Evolutionary conservation across 2,329 filamentous ascomycete genomes (phyloP).

Genomic region (Xylariomycetidae sp.): DNA sequence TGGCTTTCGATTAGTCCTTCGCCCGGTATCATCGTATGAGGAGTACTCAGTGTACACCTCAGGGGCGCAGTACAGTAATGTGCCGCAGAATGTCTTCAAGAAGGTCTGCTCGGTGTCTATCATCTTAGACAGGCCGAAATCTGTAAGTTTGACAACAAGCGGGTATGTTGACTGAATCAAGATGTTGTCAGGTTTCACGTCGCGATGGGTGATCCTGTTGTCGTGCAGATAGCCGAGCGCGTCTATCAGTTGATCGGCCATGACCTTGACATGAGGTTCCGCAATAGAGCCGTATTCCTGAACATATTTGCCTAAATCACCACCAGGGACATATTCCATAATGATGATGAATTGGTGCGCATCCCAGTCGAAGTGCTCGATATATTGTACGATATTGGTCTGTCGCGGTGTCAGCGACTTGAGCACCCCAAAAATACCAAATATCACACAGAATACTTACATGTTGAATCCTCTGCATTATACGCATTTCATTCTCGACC

Average conservation of each 20-base stretch:
- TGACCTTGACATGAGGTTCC: conserved; percentile 64
- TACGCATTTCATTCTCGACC: conserved; percentile 94
- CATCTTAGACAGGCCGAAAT: conserved; percentile 95
- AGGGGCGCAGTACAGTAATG: conserved; percentile 89
- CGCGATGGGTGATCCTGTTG: conserved; percentile 91
- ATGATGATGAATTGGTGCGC: conserved; percentile 88
- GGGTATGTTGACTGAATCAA: conserved; percentile 71
- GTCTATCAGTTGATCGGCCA: conserved; percentile 72
- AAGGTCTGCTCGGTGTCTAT: conserved; percentile 88
- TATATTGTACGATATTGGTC: conserved; percentile 87
- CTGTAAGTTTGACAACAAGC: conserved; percentile 83
- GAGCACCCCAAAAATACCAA: too few relatives aligned
- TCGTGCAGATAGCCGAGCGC: conserved; percentile 83
- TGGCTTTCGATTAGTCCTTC: conserved; percentile 58
- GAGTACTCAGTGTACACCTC: conserved; percentile 81
- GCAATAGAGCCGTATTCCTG: conserved; percentile 54
- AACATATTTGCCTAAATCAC: conserved; percentile 77
- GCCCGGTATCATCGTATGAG: conserved; percentile 66
- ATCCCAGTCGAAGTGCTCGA: conserved; percentile 80
- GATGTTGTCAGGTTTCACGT: conserved; percentile 98
- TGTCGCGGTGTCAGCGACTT: too few relatives aligned
- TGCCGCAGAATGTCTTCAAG: conserved; percentile 93
- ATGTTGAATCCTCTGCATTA: conserved; percentile 83
- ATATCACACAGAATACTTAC: conserved; percentile 56
- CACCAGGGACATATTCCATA: conserved; percentile 85